Evolutionary conservation across 164 flowering plant genomes (phyloP).

Genomic region (Nymphaea colorata): DNA sequence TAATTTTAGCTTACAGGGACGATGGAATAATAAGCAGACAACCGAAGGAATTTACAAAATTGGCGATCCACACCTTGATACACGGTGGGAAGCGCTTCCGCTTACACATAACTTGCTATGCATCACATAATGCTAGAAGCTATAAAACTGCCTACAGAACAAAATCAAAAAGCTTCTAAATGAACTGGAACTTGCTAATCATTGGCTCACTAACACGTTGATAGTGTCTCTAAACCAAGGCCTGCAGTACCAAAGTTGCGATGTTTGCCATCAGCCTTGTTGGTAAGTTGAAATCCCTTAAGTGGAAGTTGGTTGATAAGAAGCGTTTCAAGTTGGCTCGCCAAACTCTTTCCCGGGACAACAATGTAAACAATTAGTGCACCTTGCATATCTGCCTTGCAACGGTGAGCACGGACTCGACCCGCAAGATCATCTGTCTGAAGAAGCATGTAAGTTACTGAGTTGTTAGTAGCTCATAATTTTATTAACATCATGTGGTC

Average conservation of each 20-base stretch:
- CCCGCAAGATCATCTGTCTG: slow-evolving; percentile 94
- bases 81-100: too few relatives aligned
- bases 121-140: neutral
- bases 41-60: neutral
- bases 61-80: neutral
- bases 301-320: slow-evolving; percentile 77
- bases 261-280: slow-evolving; percentile 88
- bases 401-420: slow-evolving; percentile 66
- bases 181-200: neutral
- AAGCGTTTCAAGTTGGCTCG: slow-evolving; percentile 81
- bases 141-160: neutral
- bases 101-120: neutral
- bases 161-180: neutral
- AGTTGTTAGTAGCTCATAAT: neutral
- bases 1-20: neutral
- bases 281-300: slow-evolving; percentile 55
- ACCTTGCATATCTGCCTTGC: slow-evolving; percentile 61
- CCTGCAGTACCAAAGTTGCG: slow-evolving; percentile 69
- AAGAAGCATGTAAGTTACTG: neutral
- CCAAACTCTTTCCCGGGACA: slow-evolving; percentile 87
- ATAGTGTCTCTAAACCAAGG: slow-evolving; percentile 21
- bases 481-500: neutral
- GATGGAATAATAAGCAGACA: neutral
- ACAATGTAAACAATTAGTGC: slow-evolving; percentile 50
- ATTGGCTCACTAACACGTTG: slow-evolving; percentile 16